phyloP scores from a whole-genome alignment of 306 rosid genomes.

The Pyrus communis region DNA sequence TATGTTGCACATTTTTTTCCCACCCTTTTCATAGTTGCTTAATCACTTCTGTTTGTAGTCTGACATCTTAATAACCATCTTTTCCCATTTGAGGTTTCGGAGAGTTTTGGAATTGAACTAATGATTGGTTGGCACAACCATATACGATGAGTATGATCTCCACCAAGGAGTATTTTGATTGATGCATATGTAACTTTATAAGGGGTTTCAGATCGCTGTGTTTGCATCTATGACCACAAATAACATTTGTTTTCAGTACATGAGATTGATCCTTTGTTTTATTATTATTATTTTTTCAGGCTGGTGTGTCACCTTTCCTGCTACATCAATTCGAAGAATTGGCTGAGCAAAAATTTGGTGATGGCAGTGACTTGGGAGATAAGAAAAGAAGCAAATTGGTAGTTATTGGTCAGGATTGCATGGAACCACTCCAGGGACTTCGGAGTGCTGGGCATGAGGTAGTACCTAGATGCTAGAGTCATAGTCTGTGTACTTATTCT shows the following conservation, averaged over 20 bases:
- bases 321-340: conserved; percentile 78
- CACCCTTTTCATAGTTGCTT: background rate
- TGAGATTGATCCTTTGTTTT: background rate
- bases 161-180: background rate
- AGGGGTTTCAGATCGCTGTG: background rate
- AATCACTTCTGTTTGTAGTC: conserved; percentile 2
- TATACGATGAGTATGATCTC: background rate
- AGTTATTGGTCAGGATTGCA: conserved; percentile 78
- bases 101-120: background rate
- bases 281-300: conserved; percentile 38
- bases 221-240: conserved; percentile 22
- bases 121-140: background rate
- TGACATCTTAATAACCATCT: background rate
- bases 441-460: conserved; percentile 73
- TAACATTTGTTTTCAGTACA: background rate
- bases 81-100: background rate
- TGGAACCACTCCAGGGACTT: conserved; percentile 88
- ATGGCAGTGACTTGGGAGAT: conserved; percentile 27
- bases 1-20: background rate
- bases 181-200: conserved; percentile 26
- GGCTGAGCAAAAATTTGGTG: too few relatives aligned
- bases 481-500: background rate
- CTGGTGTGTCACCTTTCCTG: conserved; percentile 76
- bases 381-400: conserved; percentile 28
- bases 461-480: conserved; percentile 11